Base-by-base conservation (phyloP, 805 yeast species). In the Lipomyces yamanashiensis region DNA sequence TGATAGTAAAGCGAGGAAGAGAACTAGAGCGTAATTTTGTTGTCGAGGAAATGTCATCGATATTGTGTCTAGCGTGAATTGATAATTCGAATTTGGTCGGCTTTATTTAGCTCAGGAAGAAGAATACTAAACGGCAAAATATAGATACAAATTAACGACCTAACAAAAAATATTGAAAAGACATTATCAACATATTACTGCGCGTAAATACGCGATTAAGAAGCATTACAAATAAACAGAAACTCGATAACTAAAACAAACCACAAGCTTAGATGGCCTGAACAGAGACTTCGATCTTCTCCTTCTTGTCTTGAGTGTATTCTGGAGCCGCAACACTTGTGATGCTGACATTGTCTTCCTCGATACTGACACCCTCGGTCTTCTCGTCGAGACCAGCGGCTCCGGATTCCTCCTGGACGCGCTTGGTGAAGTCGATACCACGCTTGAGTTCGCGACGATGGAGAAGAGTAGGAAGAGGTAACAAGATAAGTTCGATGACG, bases 391-490 rank as follows among this genome's bases (percentile, higher is more conserved):
- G 34, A 8, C 63, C 60, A 2, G 37, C 54, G 9, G 47, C 47
- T 17, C 34, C 48, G 15, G 39, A 3, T 5, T 47, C 66, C 5
- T 36, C 54, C 17, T 23, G 19, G 33, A 59, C 49, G 23, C 23
- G 47, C 39, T 44, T 21, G 36, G 37, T 10, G 34, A 41, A 54
- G 28, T 63, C 59, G 39, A 59, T 59, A 2, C 66, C 66, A 12
- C 15, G 28, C 54, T 51, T 48, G 19, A 34, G 15, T 43, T 64
- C 67, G 6, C 67, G 39, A n/a, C 65, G 54, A n/a, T 54, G 48
- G 15, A 61, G 40, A 28, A 34, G 40, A 21, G 61, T 39, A 1
- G 67, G 67, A 7, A 64, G 28, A 8, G 67, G 67, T 7, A 64
- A 36, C 17, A 61, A 17, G 39, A 61, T 36, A 6, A 64, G 37